phyloP scores from a whole-genome alignment of 1,284 basidiomycete species.

The Mycena sp. region DNA sequence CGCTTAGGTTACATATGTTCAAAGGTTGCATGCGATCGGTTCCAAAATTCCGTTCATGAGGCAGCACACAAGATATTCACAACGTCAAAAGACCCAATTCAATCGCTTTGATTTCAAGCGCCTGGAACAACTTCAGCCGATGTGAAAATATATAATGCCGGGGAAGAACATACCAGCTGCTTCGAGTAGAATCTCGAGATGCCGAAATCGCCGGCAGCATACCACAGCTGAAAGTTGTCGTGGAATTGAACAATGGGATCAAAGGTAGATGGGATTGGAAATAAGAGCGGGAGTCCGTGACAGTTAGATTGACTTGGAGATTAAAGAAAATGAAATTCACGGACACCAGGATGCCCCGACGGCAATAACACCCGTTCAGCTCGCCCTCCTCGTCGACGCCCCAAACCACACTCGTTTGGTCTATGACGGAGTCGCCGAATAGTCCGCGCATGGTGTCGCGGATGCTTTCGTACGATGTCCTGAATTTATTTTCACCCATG shows the following conservation, averaged over 20 bases:
- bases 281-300: no score
- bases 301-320: not conserved
- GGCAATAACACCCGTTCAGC: slow-evolving; percentile 58
- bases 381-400: slow-evolving; percentile 74
- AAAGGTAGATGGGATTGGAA: not conserved
- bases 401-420: slow-evolving; percentile 61
- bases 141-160: not conserved
- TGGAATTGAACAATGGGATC: no score
- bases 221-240: slow-evolving; percentile 54
- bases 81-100: slow-evolving; percentile 41
- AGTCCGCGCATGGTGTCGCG: slow-evolving; percentile 51
- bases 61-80: no score
- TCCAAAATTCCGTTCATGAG: no score
- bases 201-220: slow-evolving; percentile 44
- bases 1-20: no score
- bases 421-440: slow-evolving; percentile 48
- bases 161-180: slow-evolving; percentile 39
- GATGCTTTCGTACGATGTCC: slow-evolving; percentile 47
- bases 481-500: no score
- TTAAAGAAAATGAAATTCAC: slow-evolving; percentile 1
- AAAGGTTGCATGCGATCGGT: no score
- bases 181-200: slow-evolving; percentile 45
- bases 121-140: slow-evolving; percentile 26
- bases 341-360: slow-evolving; percentile 46
- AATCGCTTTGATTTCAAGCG: slow-evolving; percentile 42